phyloP scores from a whole-genome alignment of 2,329 filamentous ascomycete genomes.

The Xylariaceae sp. region DNA sequence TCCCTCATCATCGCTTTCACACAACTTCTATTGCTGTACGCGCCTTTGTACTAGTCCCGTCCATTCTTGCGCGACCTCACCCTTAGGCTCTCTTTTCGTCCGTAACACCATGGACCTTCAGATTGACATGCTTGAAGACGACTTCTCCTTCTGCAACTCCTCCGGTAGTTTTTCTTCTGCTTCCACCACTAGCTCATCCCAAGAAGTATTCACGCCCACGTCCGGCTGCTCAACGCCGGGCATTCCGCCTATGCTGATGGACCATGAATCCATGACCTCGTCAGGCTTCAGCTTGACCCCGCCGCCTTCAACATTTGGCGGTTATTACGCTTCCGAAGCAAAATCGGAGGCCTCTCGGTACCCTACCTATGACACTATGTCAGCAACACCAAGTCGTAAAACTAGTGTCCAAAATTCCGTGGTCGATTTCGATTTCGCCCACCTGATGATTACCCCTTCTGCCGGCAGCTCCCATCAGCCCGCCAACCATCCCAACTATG shows the following conservation, averaged over 20 bases:
- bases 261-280: slow-evolving; percentile 23
- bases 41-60: slow-evolving; percentile 11
- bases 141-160: slow-evolving; percentile 26
- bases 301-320: slow-evolving; percentile 28
- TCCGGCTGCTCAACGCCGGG: slow-evolving; percentile 33
- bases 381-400: slow-evolving; percentile 23
- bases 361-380: slow-evolving; percentile 16
- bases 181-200: slow-evolving; percentile 24
- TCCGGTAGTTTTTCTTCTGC: slow-evolving; percentile 31
- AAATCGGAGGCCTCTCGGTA: slow-evolving; percentile 20
- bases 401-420: slow-evolving; percentile 19
- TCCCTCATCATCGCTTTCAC: slow-evolving; percentile 16
- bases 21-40: not conserved
- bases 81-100: slow-evolving; percentile 15
- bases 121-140: slow-evolving; percentile 33
- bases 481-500: slow-evolving; percentile 14
- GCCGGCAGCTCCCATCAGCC: slow-evolving; percentile 15
- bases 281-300: slow-evolving; percentile 30
- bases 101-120: slow-evolving; percentile 28
- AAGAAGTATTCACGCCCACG: slow-evolving; percentile 30
- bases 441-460: slow-evolving; percentile 18
- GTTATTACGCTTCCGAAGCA: slow-evolving; percentile 27
- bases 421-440: slow-evolving; percentile 25
- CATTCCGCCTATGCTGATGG: slow-evolving; percentile 20
- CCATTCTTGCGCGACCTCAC: slow-evolving; percentile 11